Percentiles rank a stretch among this genome's conserved stretches.
Evolutionary conservation across 2,329 filamentous ascomycete genomes (phyloP).

Genomic region (Epichloe coenophiala): DNA sequence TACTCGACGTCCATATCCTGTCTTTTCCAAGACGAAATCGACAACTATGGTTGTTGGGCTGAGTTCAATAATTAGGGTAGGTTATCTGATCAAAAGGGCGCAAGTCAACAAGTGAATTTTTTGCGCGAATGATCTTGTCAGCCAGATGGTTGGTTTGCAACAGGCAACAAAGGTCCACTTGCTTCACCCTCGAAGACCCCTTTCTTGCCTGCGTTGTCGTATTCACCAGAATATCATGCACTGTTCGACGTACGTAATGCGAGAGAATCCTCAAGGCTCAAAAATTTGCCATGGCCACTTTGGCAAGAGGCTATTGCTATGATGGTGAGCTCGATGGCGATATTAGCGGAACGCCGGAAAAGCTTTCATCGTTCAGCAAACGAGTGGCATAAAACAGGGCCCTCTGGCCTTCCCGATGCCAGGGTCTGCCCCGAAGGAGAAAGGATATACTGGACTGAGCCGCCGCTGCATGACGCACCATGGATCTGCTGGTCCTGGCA

Average conservation of each 20-base stretch:
- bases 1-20: slow-evolving; percentile 19
- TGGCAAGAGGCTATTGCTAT: not conserved
- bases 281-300: not conserved
- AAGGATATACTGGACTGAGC: not conserved
- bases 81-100: not conserved
- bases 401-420: not conserved
- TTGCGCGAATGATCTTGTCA: not conserved
- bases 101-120: not conserved
- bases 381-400: not conserved
- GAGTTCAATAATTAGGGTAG: not conserved
- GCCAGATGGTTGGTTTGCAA: slow-evolving; percentile 1
- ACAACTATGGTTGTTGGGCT: not conserved
- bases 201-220: too few species aligned
- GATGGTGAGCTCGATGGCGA: not conserved
- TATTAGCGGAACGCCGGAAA: not conserved
- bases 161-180: not conserved
- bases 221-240: too few species aligned
- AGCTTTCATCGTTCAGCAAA: not conserved
- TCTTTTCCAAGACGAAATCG: not conserved
- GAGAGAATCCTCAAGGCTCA: not conserved
- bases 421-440: slow-evolving; percentile 1
- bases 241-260: too few species aligned
- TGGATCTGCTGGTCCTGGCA: not conserved
- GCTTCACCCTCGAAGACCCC: too few species aligned
- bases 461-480: not conserved